These are phyloP conservation scores for Hyparrhenia diplandra DNA, from an alignment of 176 grass and related monocot genomes.

Conservation along the genomic window DNA sequence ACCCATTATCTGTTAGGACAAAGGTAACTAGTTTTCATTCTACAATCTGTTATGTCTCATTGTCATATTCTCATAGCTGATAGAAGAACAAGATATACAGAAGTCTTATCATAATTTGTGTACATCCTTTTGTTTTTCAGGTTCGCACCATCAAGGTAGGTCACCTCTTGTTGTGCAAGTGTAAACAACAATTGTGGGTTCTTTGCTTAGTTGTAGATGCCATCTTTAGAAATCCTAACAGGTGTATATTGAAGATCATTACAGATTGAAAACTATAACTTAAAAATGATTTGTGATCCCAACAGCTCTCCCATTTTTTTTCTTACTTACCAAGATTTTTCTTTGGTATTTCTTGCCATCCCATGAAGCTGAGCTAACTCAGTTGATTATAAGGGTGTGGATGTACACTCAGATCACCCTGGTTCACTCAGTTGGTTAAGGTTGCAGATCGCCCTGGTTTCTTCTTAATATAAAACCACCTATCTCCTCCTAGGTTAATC, in stretches of 20 bases:
- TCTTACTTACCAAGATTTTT: not conserved
- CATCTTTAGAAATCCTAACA: slow-evolving; percentile 10
- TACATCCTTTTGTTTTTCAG: slow-evolving; percentile 44
- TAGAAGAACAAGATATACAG: slow-evolving; percentile 8
- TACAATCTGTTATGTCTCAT: not conserved
- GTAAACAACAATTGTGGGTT: slow-evolving; percentile 47
- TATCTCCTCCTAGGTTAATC: not conserved
- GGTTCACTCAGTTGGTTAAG: too few relatives aligned
- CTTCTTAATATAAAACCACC: not conserved
- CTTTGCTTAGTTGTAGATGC: slow-evolving; percentile 17
- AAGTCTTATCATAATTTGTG: slow-evolving; percentile 20
- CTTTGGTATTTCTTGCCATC: not conserved
- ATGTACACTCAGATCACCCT: not conserved
- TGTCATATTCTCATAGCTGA: not conserved
- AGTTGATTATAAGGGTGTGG: not conserved
- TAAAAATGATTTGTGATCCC: not conserved
- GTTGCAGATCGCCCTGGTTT: too few relatives aligned
- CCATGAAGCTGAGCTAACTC: not conserved
- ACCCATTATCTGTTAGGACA: slow-evolving; percentile 96
- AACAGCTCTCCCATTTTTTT: not conserved
- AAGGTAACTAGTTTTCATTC: slow-evolving; percentile 57
- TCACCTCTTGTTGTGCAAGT: slow-evolving; percentile 40
- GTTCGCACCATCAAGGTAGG: slow-evolving; percentile 98
- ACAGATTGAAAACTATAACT: slow-evolving; percentile 1
- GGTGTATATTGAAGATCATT: slow-evolving; percentile 1